A percentile compares a stretch with the other conserved stretches of the same genome.
phyloP scores from a whole-genome alignment of 306 rosid species.

The Ziziphus jujuba region DNA sequence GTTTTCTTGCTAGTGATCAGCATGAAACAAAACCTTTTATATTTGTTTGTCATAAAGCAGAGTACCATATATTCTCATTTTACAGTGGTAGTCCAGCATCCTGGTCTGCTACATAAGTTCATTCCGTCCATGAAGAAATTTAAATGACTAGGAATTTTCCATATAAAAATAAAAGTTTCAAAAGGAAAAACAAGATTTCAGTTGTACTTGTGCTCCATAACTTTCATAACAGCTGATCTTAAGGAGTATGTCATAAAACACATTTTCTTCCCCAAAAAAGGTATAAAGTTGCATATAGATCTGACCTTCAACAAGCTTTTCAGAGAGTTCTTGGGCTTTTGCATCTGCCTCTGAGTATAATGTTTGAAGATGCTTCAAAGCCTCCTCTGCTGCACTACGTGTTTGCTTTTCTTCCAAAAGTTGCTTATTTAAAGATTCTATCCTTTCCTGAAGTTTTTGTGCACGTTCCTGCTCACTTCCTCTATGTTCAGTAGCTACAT shows the following conservation, averaged over 20 bases:
- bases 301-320: slow-evolving; percentile 80
- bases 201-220: not conserved
- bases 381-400: slow-evolving; percentile 80
- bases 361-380: slow-evolving; percentile 77
- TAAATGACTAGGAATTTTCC: too few species aligned
- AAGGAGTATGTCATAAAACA: not conserved
- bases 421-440: slow-evolving; percentile 56
- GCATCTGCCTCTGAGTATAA: slow-evolving; percentile 75
- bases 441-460: slow-evolving; percentile 52
- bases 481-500: slow-evolving; percentile 29
- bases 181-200: too few species aligned
- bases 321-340: slow-evolving; percentile 71
- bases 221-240: not conserved
- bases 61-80: too few species aligned
- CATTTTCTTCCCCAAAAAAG: not conserved
- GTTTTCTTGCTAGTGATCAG: not conserved
- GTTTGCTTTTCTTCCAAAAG: slow-evolving; percentile 81
- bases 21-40: too few species aligned
- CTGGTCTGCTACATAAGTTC: too few species aligned
- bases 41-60: too few species aligned
- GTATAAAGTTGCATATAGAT: slow-evolving; percentile 17
- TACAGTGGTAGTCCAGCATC: too few species aligned
- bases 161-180: too few species aligned
- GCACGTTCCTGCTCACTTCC: slow-evolving; percentile 36
- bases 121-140: too few species aligned